Evolutionary conservation across 176 grass and related monocot species (phyloP), one percentile per base, ranked within the genome.

Genomic region (Phoenix dactylifera): DNA sequence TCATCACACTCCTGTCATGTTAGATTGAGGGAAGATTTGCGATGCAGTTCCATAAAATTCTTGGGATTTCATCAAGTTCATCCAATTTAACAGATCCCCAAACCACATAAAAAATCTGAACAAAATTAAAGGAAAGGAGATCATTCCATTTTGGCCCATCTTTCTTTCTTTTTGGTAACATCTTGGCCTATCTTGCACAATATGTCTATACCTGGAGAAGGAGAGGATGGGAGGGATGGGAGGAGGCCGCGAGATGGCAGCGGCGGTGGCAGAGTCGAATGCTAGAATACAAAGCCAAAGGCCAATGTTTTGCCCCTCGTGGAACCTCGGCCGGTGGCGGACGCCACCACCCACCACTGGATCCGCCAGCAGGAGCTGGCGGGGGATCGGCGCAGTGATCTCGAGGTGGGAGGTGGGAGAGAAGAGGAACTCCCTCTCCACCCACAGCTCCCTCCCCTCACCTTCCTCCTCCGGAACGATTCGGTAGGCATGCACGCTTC

Each of bases 401-500:
- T 85, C 83, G 68, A 23, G 48, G 83, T 68, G 73, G 16, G 18
- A 54, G 23, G 29, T 3, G n/a, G 78, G 28, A 51, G 58, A 55
- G 63, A 85, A 66, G 22, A 61, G 35, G 83, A 77, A 77, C 77
- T 76, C 77, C 54, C 68, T 53, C 73, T 85, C 83, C 68, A 80
- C 68, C 68, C 77, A 80, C 73, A 15, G 16, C 68, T 85, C 77
- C 72, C 57, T 39, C 7, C 5, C 35, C 9, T 39, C 35, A 1
- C 56, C 72, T 63, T 74, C 68, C 62, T 59, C 62, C 39, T 67
- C 72, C 48, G 75, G 35, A 39, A 39, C 12, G 19, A 80, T 62
- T 49, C 1, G 66, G 72, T 85, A 85, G 26, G 72, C 76, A 72
- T 85, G 82, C 57, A 85, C 76, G 62, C 82, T 85, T 76, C 82